A percentile compares a stretch with the other conserved stretches of the same genome.
Evolutionary conservation across 768 basidiomycete species (phyloP).

Genomic region (Lactarius tabidus): DNA sequence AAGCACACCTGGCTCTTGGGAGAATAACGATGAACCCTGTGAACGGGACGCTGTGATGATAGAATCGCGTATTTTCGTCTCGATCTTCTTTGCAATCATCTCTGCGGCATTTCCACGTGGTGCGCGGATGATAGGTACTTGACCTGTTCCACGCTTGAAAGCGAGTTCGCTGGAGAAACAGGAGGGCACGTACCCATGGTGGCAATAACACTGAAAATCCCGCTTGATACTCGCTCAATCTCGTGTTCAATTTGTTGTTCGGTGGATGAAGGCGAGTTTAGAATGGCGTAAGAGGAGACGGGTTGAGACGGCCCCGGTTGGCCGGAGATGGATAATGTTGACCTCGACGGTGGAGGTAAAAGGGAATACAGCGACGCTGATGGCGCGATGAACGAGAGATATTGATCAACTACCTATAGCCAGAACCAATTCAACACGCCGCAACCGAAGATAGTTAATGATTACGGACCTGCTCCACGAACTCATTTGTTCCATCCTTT

Average conservation of each 20-base stretch:
- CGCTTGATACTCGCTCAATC: conserved; percentile 85
- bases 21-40: conserved; percentile 60
- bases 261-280: conserved; percentile 87
- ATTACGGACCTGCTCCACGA: conserved; percentile 63
- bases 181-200: conserved; percentile 61
- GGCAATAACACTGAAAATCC: conserved; percentile 86
- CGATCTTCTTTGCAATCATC: conserved; percentile 97
- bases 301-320: conserved; percentile 35
- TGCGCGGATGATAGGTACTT: conserved; percentile 91
- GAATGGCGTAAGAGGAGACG: conserved; percentile 70
- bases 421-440: not conserved
- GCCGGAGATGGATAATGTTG: conserved; percentile 35
- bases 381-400: conserved; percentile 93
- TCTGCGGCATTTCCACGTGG: conserved; percentile 97
- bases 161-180: not conserved
- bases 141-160: conserved; percentile 45
- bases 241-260: conserved; percentile 92
- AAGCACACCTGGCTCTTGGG: conserved; percentile 76
- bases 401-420: conserved; percentile 86
- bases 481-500: conserved; percentile 74
- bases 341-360: conserved; percentile 52
- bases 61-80: conserved; percentile 85
- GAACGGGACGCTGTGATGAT: conserved; percentile 66
- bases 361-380: conserved; percentile 92
- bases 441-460: conserved; percentile 24